Evolutionary conservation across 1,284 basidiomycete species (phyloP), one percentile per base, ranked within the genome.

Genomic region (Irpex sp.): DNA sequence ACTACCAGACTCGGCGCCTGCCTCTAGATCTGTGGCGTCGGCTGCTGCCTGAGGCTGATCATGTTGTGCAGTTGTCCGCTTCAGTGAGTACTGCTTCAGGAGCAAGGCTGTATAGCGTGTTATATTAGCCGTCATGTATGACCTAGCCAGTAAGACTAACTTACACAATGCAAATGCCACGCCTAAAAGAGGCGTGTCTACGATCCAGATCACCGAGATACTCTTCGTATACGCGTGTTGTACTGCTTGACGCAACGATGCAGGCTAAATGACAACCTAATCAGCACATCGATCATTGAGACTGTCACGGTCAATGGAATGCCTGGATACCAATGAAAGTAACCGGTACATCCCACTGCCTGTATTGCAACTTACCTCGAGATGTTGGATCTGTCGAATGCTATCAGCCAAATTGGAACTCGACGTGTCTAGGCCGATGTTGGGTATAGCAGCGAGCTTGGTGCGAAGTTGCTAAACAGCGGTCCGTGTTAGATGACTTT

Each of bases 181-280:
- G 21, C 82, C 85, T 15, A 81, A 35, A 5, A 89, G 69, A 0
- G 88, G 86, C 3, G 84, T 83, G 67, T 79, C 78, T 19, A 88
- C 81, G 60, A 90, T 73, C 90, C 91, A 94, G 62, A 93, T 86
- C 43, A 77, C 79, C 60, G 79, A 78, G 33, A 93, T 83, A 1
- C 88, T 82, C 56, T 82, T 74, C 1, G 89, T 80, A 74, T 87
- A 93, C 0, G 88, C 89, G 58, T 88, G 78, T 39, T 89, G 81
- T 1, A 93, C 78, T 56, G 78, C 73, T 21, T 77, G 68, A 8
- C 82, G 80, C 31, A 76, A 66, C 2, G 61, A 58, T 13, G 56
- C 17, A 36, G 66, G 66, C 64, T 67, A 17, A 15, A 54, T 43
- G 8, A 11, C 39, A 9, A 43, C 39, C 11, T 43, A 43, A 43